Evolutionary conservation across 1,284 basidiomycete species (phyloP).

Genomic region (Phaffia rhodozyma): DNA sequence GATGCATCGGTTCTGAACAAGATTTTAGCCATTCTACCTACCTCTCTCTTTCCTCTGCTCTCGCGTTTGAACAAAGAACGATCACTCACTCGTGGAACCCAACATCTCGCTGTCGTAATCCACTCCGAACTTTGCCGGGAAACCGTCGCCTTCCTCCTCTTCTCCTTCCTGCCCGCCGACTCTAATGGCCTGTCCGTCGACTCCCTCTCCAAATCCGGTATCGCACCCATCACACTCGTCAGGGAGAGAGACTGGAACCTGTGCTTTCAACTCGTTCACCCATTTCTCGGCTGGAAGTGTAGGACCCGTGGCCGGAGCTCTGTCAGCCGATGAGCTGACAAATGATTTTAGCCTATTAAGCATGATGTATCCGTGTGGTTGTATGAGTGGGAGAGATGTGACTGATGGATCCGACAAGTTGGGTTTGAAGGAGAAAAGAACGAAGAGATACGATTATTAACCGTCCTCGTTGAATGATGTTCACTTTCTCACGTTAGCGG

Average conservation of each 20-base stretch:
- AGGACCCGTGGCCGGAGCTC: not conserved
- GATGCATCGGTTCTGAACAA: constrained; percentile 16
- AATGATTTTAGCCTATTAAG: constrained; percentile 2
- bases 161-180: constrained; percentile 21
- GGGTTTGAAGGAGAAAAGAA: no score
- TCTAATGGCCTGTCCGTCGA: no score
- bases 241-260: not conserved
- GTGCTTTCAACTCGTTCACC: not conserved
- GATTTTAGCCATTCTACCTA: constrained; percentile 29
- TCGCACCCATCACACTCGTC: constrained; percentile 5
- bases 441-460: no score
- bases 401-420: not conserved
- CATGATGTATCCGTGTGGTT: not conserved
- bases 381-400: not conserved
- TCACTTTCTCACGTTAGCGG: no score
- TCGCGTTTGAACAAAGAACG: no score
- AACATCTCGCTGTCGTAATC: constrained; percentile 68
- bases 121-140: constrained; percentile 54
- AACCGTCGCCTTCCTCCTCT: constrained; percentile 32
- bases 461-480: no score
- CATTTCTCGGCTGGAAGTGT: not conserved
- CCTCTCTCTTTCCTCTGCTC: not conserved
- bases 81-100: constrained; percentile 59
- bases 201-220: not conserved
- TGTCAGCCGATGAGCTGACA: not conserved